Evolutionary conservation across 2,329 filamentous ascomycete species (phyloP), one percentile per base, ranked within the genome.

Genomic region (Penicillium sp.): DNA sequence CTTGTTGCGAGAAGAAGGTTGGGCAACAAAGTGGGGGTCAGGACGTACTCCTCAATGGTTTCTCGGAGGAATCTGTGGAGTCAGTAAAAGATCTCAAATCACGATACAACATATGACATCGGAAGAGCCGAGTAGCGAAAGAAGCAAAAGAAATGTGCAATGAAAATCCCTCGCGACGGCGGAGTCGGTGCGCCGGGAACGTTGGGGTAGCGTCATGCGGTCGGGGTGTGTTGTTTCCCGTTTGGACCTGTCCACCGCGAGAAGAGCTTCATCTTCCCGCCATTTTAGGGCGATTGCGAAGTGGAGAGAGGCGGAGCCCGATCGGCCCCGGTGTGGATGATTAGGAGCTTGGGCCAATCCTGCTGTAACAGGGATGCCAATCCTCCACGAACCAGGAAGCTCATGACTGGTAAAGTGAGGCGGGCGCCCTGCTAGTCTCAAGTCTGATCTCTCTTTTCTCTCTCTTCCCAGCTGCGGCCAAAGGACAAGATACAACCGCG

Each of bases 21-120:
- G 68, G 89, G 85, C 49, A 91, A 78, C 61, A 83, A 79, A 55
- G 80, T 79, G 61, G 86, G 79, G 73, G 86, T 82, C 56, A 91
- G 78, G 54, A 89, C 68, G 67, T 81, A 75, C 81, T 78, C 74
- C 81, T 88, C 71, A 65, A 75, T 77, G 63, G 68, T 72, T 61
- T 76, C 67, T 58, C 70, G 71, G 48, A 77, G 70, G 58, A 77
- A 77, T 67, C 75, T 78, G 63, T 58, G 42, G 40, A 59, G 60
- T 63, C 47, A 63, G 61, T 17, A 29, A 54, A 59, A 51, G 45
- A 53, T 53, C 52, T 61, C 40, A 55, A 55, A 59, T 52, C 21
- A 50, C 36, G 26, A 23, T 23, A 13, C 23, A 4, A 23, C 7
- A 40, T 6, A 40, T 61, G 58, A 59, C 43, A 55, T 56, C 43